A percentile compares a stretch with the other conserved stretches of the same genome.
Evolutionary conservation across 2,329 filamentous ascomycete species (phyloP).

Genomic region (Talaromyces sp.): DNA sequence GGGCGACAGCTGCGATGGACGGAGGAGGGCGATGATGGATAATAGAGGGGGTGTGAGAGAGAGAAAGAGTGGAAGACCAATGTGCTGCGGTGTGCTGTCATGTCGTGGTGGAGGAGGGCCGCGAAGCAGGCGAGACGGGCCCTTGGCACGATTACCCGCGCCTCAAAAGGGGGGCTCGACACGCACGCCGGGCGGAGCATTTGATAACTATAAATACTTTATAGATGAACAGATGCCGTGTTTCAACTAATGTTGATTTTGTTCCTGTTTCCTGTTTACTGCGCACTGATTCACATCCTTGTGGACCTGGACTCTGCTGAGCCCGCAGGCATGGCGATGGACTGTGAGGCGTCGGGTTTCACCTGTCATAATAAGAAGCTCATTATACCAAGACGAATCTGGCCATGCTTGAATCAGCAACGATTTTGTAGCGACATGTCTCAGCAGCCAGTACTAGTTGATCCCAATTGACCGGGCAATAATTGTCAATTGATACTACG

Average conservation of each 20-base stretch:
- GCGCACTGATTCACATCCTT: not conserved
- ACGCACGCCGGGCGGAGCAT: not conserved
- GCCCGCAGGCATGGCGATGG: not conserved
- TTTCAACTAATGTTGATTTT: too few relatives aligned
- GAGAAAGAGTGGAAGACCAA: not conserved
- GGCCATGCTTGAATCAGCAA: not conserved
- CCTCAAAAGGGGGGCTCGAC: constrained; percentile 17
- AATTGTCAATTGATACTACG: too few relatives aligned
- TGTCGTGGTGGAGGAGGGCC: not conserved
- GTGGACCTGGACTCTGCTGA: not conserved
- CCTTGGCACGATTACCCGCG: not conserved
- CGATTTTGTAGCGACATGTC: not conserved
- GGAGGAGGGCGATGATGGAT: not conserved
- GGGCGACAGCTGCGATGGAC: not conserved
- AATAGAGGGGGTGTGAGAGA: not conserved
- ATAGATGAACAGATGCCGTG: too few relatives aligned
- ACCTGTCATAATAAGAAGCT: not conserved
- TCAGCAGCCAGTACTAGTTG: not conserved
- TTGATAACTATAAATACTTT: not conserved
- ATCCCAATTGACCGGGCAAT: not conserved
- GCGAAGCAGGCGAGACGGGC: not conserved
- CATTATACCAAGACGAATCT: not conserved
- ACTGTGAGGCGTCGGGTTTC: not conserved
- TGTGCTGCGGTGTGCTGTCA: not conserved
- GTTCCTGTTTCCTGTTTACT: not conserved